A percentile compares a stretch with the other conserved stretches of the same genome.
Conservation (phyloP, 495 filamentous ascomycete genomes). For the Annulohypoxylon stygium region DNA sequence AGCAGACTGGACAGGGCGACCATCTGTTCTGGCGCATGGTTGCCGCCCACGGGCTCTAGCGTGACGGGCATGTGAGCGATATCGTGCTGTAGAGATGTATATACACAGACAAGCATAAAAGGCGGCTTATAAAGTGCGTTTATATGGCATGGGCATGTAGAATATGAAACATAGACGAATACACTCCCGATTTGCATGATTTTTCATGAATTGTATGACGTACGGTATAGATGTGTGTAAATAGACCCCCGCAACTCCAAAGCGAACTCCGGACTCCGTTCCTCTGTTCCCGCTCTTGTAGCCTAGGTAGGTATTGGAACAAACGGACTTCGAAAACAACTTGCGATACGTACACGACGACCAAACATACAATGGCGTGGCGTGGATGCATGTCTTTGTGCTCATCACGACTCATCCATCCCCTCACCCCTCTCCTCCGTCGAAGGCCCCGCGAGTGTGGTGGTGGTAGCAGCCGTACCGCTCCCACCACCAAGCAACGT, state of each 20-base stretch:
- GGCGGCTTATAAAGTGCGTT: not conserved
- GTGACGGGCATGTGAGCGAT: not conserved
- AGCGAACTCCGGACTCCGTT: slow-evolving; percentile 31
- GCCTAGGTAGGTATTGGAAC: slow-evolving; percentile 16
- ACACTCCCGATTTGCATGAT: not conserved
- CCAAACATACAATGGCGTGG: not conserved
- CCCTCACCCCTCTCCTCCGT: slow-evolving; percentile 28
- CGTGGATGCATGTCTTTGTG: not conserved
- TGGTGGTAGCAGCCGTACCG: not conserved
- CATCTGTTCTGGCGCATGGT: slow-evolving; percentile 62
- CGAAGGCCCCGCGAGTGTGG: not conserved
- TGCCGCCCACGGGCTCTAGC: slow-evolving; percentile 47
- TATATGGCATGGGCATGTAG: not conserved
- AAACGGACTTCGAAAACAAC: slow-evolving; percentile 9
- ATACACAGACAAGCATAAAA: not conserved
- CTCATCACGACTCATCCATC: slow-evolving; percentile 51
- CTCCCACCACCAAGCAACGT: slow-evolving; percentile 54
- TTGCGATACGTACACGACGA: not conserved
- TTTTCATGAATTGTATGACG: not conserved
- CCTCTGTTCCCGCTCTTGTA: not conserved
- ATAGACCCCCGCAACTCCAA: slow-evolving; percentile 8
- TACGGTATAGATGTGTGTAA: slow-evolving; percentile 1
- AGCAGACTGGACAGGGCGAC: slow-evolving; percentile 51
- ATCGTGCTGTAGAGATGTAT: not conserved
- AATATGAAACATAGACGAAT: not conserved